phyloP scores from a whole-genome alignment of 1,139 yeast genomes.

The Yarrowia galli region DNA sequence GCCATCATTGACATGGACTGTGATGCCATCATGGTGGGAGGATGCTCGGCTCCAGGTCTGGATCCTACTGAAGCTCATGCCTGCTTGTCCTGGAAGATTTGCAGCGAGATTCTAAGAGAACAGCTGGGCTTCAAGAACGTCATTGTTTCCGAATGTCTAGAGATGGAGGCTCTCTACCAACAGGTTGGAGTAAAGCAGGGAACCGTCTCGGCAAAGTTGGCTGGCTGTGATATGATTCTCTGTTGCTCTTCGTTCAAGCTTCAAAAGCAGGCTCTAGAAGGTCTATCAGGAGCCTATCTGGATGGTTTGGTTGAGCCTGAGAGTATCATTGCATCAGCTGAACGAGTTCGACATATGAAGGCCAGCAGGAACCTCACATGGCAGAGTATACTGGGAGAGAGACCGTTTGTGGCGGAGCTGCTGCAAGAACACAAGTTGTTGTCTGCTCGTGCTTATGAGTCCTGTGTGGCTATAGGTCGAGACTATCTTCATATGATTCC shows the following conservation, averaged over 20 bases:
- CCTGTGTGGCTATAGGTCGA: conserved; percentile 18
- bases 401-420: conserved; percentile 6
- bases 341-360: conserved; percentile 15
- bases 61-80: conserved; percentile 70
- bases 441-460: conserved; percentile 19
- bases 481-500: conserved; percentile 31
- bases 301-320: conserved; percentile 23
- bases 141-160: conserved; percentile 69
- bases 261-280: conserved; percentile 66
- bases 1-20: neutral
- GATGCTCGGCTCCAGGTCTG: conserved; percentile 71
- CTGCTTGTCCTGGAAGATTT: conserved; percentile 64
- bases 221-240: conserved; percentile 71
- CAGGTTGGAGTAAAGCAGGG: conserved; percentile 74
- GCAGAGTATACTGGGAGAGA: conserved; percentile 18
- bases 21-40: conserved; percentile 52
- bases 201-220: conserved; percentile 65
- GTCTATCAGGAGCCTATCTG: conserved; percentile 47
- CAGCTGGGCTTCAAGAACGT: conserved; percentile 65
- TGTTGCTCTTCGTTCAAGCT: conserved; percentile 66
- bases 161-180: conserved; percentile 69
- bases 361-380: conserved; percentile 20
- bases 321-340: conserved; percentile 8
- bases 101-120: conserved; percentile 61
- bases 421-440: conserved; percentile 5